Percentiles rank a stretch among this genome's conserved stretches.
These are phyloP conservation scores for Henningerozyma blattae DNA, from an alignment of 805 yeast species.

Conservation along the genomic window DNA sequence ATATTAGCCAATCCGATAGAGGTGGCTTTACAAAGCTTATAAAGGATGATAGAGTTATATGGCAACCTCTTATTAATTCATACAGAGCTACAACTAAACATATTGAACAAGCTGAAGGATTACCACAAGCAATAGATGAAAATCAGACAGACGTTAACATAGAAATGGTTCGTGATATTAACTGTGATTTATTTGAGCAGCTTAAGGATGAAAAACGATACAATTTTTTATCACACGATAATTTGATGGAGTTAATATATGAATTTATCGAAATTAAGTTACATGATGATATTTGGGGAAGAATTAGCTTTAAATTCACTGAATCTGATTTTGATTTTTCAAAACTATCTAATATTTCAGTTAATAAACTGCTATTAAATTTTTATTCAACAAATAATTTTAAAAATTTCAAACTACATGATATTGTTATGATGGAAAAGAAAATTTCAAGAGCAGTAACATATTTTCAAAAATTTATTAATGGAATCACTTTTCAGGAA, in stretches of 20 bases:
- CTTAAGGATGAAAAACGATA: too few species aligned
- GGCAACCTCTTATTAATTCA: too few species aligned
- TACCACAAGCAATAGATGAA: too few species aligned
- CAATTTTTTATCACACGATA: too few species aligned
- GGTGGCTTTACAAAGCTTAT: too few species aligned
- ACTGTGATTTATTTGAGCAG: too few species aligned
- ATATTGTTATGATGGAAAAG: constrained; percentile 26
- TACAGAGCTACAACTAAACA: background rate
- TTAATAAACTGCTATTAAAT: constrained; percentile 35
- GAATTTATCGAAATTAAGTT: constrained; percentile 62
- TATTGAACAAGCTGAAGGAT: too few species aligned
- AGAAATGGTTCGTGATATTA: too few species aligned
- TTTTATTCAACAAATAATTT: constrained; percentile 25
- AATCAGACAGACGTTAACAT: too few species aligned
- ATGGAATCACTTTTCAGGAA: constrained; percentile 34
- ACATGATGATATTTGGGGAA: constrained; percentile 55
- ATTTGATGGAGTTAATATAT: constrained; percentile 44
- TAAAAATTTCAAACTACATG: constrained; percentile 17
- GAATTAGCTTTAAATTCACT: constrained; percentile 21
- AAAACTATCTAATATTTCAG: constrained; percentile 24
- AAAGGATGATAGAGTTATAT: too few species aligned
- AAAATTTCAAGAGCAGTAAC: constrained; percentile 39
- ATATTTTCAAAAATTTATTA: constrained; percentile 36
- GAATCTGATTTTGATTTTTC: constrained; percentile 12
- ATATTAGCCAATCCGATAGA: too few species aligned